These are phyloP conservation scores for Elymus sibiricus DNA, from an alignment of 176 grass and related monocot genomes.

Conservation along the genomic window DNA sequence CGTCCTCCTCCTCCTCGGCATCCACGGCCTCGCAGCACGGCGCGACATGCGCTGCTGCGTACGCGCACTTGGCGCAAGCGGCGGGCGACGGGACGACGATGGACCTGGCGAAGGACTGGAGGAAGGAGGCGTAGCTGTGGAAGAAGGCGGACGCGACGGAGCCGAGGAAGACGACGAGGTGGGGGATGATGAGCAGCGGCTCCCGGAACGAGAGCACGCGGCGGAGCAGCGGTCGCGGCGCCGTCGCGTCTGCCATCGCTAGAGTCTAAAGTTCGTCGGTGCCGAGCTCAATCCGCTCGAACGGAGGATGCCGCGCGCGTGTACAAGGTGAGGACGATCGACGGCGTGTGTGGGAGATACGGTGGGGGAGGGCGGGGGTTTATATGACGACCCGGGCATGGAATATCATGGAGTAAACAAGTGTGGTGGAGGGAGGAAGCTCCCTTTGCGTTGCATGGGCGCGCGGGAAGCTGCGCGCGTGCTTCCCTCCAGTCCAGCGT, in stretches of 20 bases:
- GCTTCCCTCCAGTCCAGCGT: neutral
- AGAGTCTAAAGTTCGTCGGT: no score
- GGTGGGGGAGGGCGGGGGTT: neutral
- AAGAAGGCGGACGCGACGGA: neutral
- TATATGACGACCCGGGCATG: neutral
- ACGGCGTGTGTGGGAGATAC: neutral
- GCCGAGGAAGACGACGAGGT: constrained; percentile 32
- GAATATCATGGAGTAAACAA: neutral
- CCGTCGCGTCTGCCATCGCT: constrained; percentile 16
- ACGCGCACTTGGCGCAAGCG: neutral
- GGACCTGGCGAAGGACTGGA: constrained; percentile 25
- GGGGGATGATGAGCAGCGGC: constrained; percentile 36
- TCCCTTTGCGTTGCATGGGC: neutral
- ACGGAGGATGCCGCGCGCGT: neutral
- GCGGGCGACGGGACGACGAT: neutral
- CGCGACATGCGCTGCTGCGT: neutral
- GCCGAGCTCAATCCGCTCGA: neutral
- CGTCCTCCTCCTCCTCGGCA: neutral
- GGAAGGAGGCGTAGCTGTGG: constrained; percentile 34
- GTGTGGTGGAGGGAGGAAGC: neutral
- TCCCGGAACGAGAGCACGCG: constrained; percentile 55
- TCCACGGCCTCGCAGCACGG: neutral
- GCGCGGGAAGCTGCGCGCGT: constrained; percentile 8
- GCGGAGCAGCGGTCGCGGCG: constrained; percentile 28
- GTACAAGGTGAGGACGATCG: neutral